Conservation (phyloP, 2,329 filamentous ascomycete genomes). For the Aaosphaeria arxii region DNA sequence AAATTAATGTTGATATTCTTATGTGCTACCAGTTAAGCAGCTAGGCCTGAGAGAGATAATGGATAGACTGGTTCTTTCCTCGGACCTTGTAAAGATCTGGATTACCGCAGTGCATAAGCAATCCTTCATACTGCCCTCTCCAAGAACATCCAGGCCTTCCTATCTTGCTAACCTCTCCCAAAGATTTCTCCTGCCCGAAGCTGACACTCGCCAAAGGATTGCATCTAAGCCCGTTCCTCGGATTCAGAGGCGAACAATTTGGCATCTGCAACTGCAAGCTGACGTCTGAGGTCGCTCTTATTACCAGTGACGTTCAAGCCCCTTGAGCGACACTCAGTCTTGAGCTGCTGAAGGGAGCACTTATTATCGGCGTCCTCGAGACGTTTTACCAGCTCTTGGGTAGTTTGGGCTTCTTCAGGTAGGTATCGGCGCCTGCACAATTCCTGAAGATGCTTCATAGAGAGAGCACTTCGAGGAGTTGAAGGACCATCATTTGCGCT, state of each 20-base stretch:
- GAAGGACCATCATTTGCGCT: conserved; percentile 8
- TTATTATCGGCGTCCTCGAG: conserved; percentile 21
- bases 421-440: conserved; percentile 20
- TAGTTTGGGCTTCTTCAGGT: conserved; percentile 6
- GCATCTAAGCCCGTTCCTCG: too few relatives aligned
- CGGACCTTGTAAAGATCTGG: too few relatives aligned
- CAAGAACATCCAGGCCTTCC: neutral
- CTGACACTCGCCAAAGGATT: too few relatives aligned
- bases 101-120: too few relatives aligned
- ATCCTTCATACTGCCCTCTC: too few relatives aligned
- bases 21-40: too few relatives aligned
- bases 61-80: too few relatives aligned
- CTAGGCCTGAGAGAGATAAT: too few relatives aligned
- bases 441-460: conserved; percentile 15
- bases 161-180: neutral
- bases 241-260: conserved; percentile 3
- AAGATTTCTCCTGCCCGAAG: neutral
- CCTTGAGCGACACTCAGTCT: conserved; percentile 18
- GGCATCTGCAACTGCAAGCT: conserved; percentile 22
- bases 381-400: conserved; percentile 16
- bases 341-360: conserved; percentile 15
- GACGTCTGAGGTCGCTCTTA: conserved; percentile 21
- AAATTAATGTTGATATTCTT: too few relatives aligned
- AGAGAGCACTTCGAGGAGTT: conserved; percentile 24
- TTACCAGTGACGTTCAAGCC: conserved; percentile 16